Evolutionary conservation across 768 basidiomycete genomes (phyloP).

Genomic region (Auricularia sp.): DNA sequence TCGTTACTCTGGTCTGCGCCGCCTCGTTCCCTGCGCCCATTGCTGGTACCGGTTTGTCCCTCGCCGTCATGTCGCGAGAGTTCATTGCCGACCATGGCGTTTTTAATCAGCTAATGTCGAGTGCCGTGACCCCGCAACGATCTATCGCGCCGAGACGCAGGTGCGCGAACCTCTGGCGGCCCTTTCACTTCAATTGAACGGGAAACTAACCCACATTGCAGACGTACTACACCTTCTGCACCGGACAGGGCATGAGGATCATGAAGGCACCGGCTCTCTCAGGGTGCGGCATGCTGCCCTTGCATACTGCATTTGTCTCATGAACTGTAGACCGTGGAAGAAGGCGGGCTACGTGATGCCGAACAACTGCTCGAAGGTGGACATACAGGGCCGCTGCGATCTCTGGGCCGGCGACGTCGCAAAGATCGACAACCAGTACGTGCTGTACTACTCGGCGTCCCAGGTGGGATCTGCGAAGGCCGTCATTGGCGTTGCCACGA

Average conservation of each 20-base stretch:
- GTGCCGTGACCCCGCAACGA: background rate
- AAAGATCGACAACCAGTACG: background rate
- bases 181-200: background rate
- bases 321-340: background rate
- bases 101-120: background rate
- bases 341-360: background rate
- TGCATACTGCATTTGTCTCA: background rate
- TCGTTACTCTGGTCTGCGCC: too few species aligned
- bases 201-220: background rate
- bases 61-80: too few species aligned
- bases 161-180: background rate
- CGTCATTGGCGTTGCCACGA: background rate
- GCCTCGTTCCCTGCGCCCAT: too few species aligned
- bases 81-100: too few species aligned
- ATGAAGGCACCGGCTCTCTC: background rate
- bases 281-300: background rate
- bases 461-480: background rate
- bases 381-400: background rate
- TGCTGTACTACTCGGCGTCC: background rate
- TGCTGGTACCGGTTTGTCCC: too few species aligned
- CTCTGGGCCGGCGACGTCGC: background rate
- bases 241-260: background rate
- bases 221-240: background rate
- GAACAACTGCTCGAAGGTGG: background rate
- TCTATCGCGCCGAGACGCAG: background rate